Conservation (phyloP, 805 yeast genomes). For the Saccharomycopsis fermentans region DNA sequence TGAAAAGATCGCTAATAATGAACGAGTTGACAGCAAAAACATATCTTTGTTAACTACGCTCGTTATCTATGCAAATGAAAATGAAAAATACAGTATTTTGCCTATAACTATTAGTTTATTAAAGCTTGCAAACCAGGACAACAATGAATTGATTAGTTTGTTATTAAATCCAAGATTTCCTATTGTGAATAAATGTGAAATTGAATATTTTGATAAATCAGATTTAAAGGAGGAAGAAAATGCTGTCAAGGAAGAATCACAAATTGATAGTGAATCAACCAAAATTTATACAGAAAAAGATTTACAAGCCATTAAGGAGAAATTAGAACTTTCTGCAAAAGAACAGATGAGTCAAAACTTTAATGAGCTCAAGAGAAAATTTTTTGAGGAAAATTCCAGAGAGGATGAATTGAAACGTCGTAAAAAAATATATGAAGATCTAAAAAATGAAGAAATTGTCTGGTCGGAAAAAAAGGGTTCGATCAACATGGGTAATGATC, state of each 20-base stretch:
- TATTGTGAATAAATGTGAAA: constrained; percentile 25
- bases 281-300: neutral
- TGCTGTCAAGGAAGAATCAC: neutral
- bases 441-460: constrained; percentile 4
- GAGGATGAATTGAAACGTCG: neutral
- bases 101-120: constrained; percentile 57
- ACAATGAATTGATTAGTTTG: constrained; percentile 38
- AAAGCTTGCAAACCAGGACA: constrained; percentile 31
- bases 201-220: constrained; percentile 17
- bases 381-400: neutral
- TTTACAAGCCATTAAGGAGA: constrained; percentile 1
- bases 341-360: constrained; percentile 1
- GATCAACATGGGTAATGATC: neutral
- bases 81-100: constrained; percentile 50
- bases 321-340: neutral
- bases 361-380: neutral
- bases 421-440: constrained; percentile 1
- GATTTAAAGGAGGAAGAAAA: constrained; percentile 25
- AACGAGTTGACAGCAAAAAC: constrained; percentile 19
- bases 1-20: constrained; percentile 18
- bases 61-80: constrained; percentile 57
- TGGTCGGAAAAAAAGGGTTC: neutral
- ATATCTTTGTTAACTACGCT: constrained; percentile 38
- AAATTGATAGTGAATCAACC: neutral
- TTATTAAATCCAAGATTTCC: constrained; percentile 75